A percentile compares a stretch with the other conserved stretches of the same genome.
phyloP scores from a whole-genome alignment of 2,329 filamentous ascomycete genomes.

The Fusarium marasasianum region DNA sequence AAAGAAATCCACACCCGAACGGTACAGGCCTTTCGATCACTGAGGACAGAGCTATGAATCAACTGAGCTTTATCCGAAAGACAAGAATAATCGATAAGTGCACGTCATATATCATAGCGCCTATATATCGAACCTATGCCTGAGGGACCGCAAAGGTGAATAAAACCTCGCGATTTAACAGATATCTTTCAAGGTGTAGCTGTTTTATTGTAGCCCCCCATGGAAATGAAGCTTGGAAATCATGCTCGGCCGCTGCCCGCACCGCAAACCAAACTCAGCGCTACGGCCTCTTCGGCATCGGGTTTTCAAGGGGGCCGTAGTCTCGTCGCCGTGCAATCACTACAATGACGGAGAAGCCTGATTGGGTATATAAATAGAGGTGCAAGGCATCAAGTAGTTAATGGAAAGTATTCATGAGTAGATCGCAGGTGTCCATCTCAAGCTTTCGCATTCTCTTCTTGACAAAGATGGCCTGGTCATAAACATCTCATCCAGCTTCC shows the following conservation, averaged over 20 bases:
- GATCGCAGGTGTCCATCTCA: neutral
- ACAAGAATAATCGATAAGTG: neutral
- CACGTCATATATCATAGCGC: neutral
- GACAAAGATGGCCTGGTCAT: neutral
- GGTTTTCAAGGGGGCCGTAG: constrained; percentile 16
- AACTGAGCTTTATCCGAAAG: neutral
- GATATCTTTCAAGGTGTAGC: neutral
- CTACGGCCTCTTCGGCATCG: constrained; percentile 30
- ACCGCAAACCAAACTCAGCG: constrained; percentile 3
- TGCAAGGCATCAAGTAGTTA: neutral
- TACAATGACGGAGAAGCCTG: neutral
- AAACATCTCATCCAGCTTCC: neutral
- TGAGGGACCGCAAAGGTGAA: neutral
- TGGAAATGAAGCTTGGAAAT: neutral
- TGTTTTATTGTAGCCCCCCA: neutral
- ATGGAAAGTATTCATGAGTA: neutral
- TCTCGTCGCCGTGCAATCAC: neutral
- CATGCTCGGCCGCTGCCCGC: constrained; percentile 21
- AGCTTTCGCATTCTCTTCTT: neutral
- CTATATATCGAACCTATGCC: neutral
- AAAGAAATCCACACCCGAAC: neutral
- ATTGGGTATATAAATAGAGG: neutral
- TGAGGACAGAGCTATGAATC: neutral
- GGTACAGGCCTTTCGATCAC: neutral
- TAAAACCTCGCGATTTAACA: neutral